Base-by-base conservation (phyloP, 163 green algal species). In the Prototheca cutis region DNA sequence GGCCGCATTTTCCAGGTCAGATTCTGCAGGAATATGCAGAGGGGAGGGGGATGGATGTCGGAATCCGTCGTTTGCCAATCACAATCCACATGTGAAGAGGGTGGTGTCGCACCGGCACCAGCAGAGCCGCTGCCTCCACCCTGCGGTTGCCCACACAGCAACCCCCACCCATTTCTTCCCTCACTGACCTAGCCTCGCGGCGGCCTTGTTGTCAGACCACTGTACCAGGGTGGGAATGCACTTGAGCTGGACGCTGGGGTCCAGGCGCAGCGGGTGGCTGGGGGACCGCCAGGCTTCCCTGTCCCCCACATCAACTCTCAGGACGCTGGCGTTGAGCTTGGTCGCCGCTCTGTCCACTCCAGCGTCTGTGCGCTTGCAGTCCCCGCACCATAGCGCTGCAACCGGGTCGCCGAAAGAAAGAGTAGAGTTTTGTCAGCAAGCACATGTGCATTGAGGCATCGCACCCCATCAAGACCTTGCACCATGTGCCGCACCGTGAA, bases 211-310 rank as follows among this genome's bases (percentile, higher is more conserved):
- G 6, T 33, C 25, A 15, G 53, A 48, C 53, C 30, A 59, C 18
- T 15, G 30, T 5, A 59, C 21, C 18, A 59, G 53, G 30, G 53
- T 59, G 31, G 53, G 53, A 31, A 59, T 59, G 30, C 13, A 18
- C 7, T 8, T 6, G 8, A 59, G 21, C 6, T 24, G 23, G 8
- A 21, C 18, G 5, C 15, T 7, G 21, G 28, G 13, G 29, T 59
- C 29, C 21, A n/a, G 8, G 30, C 32, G 53, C 15, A 59, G 31
- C 4, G 53, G 28, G 29, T 59, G 53, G 6, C 15, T 19, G 6
- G 27, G 27, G 31, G 19, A 23, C 31, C 53, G 25, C 53, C 53
- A 59, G 4, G 25, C 53, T 29, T 5, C 6, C 8, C 15, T 15
- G 13, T 45, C 32, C 6, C 53, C 53, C 5, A 59, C 31, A 13